phyloP scores from a whole-genome alignment of 1,139 yeast species.

The Hemisphaericaspora subhashii region DNA sequence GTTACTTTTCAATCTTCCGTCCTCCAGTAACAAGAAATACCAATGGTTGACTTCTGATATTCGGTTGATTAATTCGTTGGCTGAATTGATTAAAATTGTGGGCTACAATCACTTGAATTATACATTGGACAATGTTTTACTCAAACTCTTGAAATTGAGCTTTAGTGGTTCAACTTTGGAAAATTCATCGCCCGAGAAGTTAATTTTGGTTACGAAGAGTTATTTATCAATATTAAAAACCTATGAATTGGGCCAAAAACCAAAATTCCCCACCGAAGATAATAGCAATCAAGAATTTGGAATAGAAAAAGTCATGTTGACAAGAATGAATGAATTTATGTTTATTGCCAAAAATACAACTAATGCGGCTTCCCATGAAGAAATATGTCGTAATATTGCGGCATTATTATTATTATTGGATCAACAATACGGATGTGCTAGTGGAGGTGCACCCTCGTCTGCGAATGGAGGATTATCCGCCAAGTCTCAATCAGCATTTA shows the following conservation, averaged over 20 bases:
- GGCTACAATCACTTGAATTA: slow-evolving; percentile 81
- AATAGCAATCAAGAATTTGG: slow-evolving; percentile 14
- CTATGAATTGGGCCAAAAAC: slow-evolving; percentile 53
- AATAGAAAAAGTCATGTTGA: slow-evolving; percentile 4
- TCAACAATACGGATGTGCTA: slow-evolving; percentile 52
- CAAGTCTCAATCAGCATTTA: slow-evolving; percentile 25
- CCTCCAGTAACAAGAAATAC: slow-evolving; percentile 53
- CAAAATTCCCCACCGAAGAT: slow-evolving; percentile 75
- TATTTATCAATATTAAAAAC: slow-evolving; percentile 72
- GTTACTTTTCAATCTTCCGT: slow-evolving; percentile 46
- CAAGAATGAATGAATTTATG: slow-evolving; percentile 24
- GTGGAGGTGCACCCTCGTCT: slow-evolving; percentile 20
- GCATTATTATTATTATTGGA: slow-evolving; percentile 62
- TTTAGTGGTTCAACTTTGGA: slow-evolving; percentile 62
- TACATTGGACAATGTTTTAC: slow-evolving; percentile 71
- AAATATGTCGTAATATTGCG: slow-evolving; percentile 65
- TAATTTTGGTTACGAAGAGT: slow-evolving; percentile 68
- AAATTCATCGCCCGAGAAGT: slow-evolving; percentile 63
- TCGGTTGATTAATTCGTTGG: slow-evolving; percentile 60
- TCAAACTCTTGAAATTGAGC: slow-evolving; percentile 57
- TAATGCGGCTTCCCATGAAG: slow-evolving; percentile 66
- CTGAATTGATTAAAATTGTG: slow-evolving; percentile 70
- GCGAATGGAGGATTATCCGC: not conserved
- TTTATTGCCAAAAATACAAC: slow-evolving; percentile 45
- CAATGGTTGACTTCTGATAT: slow-evolving; percentile 72